Conservation (phyloP, 345 rosid species). For the Gossypium longicalyx region DNA sequence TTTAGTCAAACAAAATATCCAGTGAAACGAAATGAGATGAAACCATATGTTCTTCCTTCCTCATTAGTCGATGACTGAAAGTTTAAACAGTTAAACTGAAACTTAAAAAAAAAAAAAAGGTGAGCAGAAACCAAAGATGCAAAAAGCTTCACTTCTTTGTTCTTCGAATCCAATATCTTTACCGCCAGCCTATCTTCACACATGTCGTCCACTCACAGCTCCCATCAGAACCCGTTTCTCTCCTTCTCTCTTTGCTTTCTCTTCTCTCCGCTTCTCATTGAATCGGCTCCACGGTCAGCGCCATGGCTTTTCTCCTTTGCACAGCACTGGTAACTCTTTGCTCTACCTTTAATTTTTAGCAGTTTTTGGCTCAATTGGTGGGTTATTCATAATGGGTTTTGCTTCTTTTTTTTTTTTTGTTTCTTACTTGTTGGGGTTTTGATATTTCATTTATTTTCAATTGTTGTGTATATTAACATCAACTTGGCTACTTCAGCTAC, state of each 20-base stretch:
- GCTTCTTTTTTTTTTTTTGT: not conserved
- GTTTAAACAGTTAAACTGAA: not conserved
- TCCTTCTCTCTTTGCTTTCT: slow-evolving; percentile 22
- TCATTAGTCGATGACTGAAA: not conserved
- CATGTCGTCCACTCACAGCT: not conserved
- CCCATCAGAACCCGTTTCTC: slow-evolving; percentile 16
- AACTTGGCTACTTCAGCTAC: slow-evolving; percentile 35
- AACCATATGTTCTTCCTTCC: not conserved
- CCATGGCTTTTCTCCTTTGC: slow-evolving; percentile 28
- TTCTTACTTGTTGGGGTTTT: not conserved
- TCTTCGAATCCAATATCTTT: slow-evolving; percentile 33
- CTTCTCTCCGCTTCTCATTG: slow-evolving; percentile 22
- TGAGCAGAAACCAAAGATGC: slow-evolving; percentile 27
- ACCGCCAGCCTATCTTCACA: slow-evolving; percentile 16
- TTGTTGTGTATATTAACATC: not conserved
- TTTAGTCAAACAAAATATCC: too few species aligned
- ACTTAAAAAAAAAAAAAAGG: not conserved
- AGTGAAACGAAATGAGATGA: not conserved
- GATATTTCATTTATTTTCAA: not conserved
- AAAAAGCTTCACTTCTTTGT: slow-evolving; percentile 37
- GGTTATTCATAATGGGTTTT: not conserved
- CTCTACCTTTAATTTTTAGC: not conserved
- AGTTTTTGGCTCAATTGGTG: not conserved
- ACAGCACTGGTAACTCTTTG: slow-evolving; percentile 32
- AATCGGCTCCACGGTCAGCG: slow-evolving; percentile 18